These are phyloP conservation scores for Botryotinia convoluta DNA, from an alignment of 2,329 filamentous ascomycete genomes.

Conservation along the genomic window DNA sequence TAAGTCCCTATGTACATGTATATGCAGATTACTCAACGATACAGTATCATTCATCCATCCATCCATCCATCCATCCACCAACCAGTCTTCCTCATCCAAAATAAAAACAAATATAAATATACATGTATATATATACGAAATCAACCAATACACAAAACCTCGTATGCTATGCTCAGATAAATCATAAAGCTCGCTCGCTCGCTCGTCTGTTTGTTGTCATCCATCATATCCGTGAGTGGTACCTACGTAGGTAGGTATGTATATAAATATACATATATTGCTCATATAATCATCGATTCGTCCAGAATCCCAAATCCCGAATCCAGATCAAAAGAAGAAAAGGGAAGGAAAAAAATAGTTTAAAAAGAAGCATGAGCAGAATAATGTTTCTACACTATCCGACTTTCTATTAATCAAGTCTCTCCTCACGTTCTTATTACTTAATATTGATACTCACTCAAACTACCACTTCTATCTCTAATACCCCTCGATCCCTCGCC, in stretches of 20 bases:
- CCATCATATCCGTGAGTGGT: too few relatives aligned
- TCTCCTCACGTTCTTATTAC: background rate
- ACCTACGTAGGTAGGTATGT: too few relatives aligned
- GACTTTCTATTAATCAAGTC: background rate
- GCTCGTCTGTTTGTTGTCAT: too few relatives aligned
- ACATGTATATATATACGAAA: too few relatives aligned
- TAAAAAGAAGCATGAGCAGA: background rate
- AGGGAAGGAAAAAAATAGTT: background rate
- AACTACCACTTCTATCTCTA: conserved; percentile 5
- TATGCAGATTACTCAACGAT: background rate
- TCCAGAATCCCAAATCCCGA: too few relatives aligned
- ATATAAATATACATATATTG: too few relatives aligned
- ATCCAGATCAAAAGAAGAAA: too few relatives aligned
- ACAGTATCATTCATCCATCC: background rate
- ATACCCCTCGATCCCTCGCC: background rate
- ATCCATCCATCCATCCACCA: background rate
- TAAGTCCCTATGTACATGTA: background rate
- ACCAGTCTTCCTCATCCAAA: too few relatives aligned
- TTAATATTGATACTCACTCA: background rate
- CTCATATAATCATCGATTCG: background rate
- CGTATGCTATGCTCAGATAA: background rate
- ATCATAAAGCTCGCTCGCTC: background rate
- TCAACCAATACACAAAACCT: background rate
- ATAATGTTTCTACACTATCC: background rate
- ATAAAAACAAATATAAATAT: too few relatives aligned